These are phyloP conservation scores for Pestalotiopsis sp. DNA, from an alignment of 2,329 filamentous ascomycete species.

Conservation along the genomic window DNA sequence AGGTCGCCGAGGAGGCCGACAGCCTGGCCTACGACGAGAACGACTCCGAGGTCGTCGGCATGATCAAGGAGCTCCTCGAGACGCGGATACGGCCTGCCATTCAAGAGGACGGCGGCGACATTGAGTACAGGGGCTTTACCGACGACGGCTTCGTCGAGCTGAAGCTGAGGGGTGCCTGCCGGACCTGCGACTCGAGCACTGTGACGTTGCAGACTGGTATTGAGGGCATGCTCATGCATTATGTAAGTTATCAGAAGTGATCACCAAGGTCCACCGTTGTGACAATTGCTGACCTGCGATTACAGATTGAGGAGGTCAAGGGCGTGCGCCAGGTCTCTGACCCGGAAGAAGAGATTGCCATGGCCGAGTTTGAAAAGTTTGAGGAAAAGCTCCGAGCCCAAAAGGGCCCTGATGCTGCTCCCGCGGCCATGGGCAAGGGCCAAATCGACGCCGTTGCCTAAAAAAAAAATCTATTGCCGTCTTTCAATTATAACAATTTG, in stretches of 20 bases:
- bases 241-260: slow-evolving; percentile 58
- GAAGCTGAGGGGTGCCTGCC: slow-evolving; percentile 89
- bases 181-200: slow-evolving; percentile 95
- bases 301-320: slow-evolving; percentile 87
- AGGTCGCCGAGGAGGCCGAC: slow-evolving; percentile 60
- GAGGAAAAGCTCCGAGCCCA: slow-evolving; percentile 76
- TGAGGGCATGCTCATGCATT: slow-evolving; percentile 97
- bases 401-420: slow-evolving; percentile 43
- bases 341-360: slow-evolving; percentile 84
- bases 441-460: slow-evolving; percentile 37
- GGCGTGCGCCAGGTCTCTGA: slow-evolving; percentile 90
- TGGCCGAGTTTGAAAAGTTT: slow-evolving; percentile 90
- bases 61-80: slow-evolving; percentile 98
- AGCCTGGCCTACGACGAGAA: slow-evolving; percentile 84
- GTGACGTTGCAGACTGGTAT: slow-evolving; percentile 98
- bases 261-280: background rate
- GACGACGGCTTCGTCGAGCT: slow-evolving; percentile 76
- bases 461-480: background rate
- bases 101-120: slow-evolving; percentile 96
- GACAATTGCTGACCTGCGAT: slow-evolving; percentile 21
- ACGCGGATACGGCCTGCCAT: slow-evolving; percentile 94
- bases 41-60: slow-evolving; percentile 91
- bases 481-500: background rate
- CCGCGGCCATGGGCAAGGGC: slow-evolving; percentile 39
- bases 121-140: slow-evolving; percentile 90